Percentiles rank a stretch among this genome's conserved stretches.
These are phyloP conservation scores for Tulasnella sp. DNA, from an alignment of 768 basidiomycete species.

Conservation along the genomic window DNA sequence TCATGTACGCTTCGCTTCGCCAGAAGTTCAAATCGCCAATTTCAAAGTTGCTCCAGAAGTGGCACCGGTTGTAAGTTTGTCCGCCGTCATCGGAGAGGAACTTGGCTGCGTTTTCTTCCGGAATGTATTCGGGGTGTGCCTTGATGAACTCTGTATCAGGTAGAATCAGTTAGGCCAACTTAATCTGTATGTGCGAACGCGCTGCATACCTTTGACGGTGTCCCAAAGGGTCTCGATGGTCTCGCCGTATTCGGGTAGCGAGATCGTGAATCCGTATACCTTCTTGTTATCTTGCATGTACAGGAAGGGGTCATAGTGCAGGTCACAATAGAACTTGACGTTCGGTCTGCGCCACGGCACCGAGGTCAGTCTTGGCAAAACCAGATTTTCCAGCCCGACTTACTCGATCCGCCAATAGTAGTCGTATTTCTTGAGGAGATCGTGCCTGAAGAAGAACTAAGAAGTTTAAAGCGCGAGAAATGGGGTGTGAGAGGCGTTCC, in stretches of 20 bases:
- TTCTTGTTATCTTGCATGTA: slow-evolving; percentile 79
- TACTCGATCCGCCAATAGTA: slow-evolving; percentile 94
- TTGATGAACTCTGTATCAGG: slow-evolving; percentile 63
- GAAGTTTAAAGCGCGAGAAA: slow-evolving; percentile 38
- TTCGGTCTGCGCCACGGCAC: slow-evolving; percentile 56
- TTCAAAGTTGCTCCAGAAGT: slow-evolving; percentile 95
- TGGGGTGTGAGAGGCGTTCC: slow-evolving; percentile 39
- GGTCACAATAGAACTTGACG: slow-evolving; percentile 80
- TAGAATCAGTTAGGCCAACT: neutral
- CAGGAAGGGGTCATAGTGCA: slow-evolving; percentile 75
- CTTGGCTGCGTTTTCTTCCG: slow-evolving; percentile 66
- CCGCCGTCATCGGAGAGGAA: slow-evolving; percentile 80
- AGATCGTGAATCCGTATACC: slow-evolving; percentile 88
- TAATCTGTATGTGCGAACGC: neutral
- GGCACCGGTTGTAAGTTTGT: slow-evolving; percentile 72
- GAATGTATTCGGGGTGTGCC: slow-evolving; percentile 62
- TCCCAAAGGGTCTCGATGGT: slow-evolving; percentile 85
- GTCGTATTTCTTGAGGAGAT: slow-evolving; percentile 70
- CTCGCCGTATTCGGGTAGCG: slow-evolving; percentile 73
- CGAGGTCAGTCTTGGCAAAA: slow-evolving; percentile 17
- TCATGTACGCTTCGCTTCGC: slow-evolving; percentile 77
- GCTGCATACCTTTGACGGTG: slow-evolving; percentile 61
- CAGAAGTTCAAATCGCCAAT: slow-evolving; percentile 84
- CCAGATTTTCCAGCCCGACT: slow-evolving; percentile 41
- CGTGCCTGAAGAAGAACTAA: slow-evolving; percentile 83